A percentile compares a stretch with the other conserved stretches of the same genome.
phyloP scores from a whole-genome alignment of 1,284 basidiomycete species.

The Trichosporon inkin region DNA sequence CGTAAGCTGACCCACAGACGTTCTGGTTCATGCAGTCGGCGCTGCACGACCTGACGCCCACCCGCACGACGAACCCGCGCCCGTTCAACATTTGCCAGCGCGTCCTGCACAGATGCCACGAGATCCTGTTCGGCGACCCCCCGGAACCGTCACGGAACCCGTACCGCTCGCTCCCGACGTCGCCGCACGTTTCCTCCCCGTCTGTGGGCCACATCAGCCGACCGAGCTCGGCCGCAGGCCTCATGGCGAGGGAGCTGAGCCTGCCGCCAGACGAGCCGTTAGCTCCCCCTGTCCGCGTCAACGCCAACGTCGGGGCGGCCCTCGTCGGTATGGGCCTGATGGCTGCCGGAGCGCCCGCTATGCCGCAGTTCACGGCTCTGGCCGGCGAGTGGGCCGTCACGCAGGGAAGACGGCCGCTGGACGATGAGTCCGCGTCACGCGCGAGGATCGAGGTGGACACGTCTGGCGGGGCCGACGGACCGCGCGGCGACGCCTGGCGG shows the following conservation, averaged over 20 bases:
- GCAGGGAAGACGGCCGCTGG: constrained; percentile 62
- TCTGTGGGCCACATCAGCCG: constrained; percentile 10
- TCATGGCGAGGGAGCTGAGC: background rate
- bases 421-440: constrained; percentile 37
- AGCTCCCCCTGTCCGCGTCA: constrained; percentile 58
- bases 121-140: constrained; percentile 91
- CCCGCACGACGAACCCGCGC: constrained; percentile 60
- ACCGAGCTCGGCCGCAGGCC: constrained; percentile 1
- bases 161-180: constrained; percentile 56
- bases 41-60: constrained; percentile 72
- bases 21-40: constrained; percentile 97
- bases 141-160: constrained; percentile 63
- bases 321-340: constrained; percentile 82
- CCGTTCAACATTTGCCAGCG: constrained; percentile 91
- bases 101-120: constrained; percentile 86
- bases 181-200: constrained; percentile 32
- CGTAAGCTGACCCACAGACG: constrained; percentile 58
- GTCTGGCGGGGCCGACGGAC: constrained; percentile 43
- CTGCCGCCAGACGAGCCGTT: constrained; percentile 9
- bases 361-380: constrained; percentile 68
- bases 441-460: constrained; percentile 44
- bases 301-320: constrained; percentile 65
- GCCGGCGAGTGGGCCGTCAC: constrained; percentile 82
- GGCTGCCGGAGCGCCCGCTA: constrained; percentile 68
- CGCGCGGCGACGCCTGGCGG: constrained; percentile 18